Evolutionary conservation across 2,329 filamentous ascomycete species (phyloP).

Genomic region (Colletotrichum costaricense): DNA sequence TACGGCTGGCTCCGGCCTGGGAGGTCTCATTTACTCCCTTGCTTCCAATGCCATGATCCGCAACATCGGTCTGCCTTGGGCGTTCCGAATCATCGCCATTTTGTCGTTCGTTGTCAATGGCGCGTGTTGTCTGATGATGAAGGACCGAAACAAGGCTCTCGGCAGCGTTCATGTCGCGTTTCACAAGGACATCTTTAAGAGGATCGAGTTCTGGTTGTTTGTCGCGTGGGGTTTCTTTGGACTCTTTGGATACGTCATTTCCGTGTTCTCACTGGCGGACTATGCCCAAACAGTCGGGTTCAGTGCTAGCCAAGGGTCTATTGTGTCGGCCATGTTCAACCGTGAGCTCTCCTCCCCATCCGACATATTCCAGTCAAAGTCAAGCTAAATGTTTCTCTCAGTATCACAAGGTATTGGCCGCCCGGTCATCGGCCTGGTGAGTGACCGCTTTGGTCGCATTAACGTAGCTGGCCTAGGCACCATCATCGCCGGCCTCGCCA

Average conservation of each 20-base stretch:
- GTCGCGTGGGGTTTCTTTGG: slow-evolving; percentile 77
- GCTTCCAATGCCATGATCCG: slow-evolving; percentile 76
- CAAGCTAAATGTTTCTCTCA: slow-evolving; percentile 33
- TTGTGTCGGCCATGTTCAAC: slow-evolving; percentile 81
- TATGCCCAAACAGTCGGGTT: slow-evolving; percentile 78
- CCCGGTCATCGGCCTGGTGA: slow-evolving; percentile 78
- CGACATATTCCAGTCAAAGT: background rate
- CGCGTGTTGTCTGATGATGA: slow-evolving; percentile 70
- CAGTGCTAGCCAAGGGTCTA: slow-evolving; percentile 72
- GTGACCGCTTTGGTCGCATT: slow-evolving; percentile 76
- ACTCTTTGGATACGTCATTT: slow-evolving; percentile 79
- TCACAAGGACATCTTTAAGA: slow-evolving; percentile 70
- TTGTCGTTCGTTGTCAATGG: slow-evolving; percentile 73
- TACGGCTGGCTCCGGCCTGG: slow-evolving; percentile 78
- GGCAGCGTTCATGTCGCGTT: slow-evolving; percentile 76
- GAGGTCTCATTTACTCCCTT: slow-evolving; percentile 78
- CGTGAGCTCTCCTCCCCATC: slow-evolving; percentile 50
- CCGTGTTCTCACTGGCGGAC: slow-evolving; percentile 81
- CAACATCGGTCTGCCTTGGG: slow-evolving; percentile 72
- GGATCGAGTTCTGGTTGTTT: slow-evolving; percentile 72
- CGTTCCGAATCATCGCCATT: slow-evolving; percentile 74
- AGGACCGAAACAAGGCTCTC: slow-evolving; percentile 78
- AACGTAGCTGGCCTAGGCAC: slow-evolving; percentile 78
- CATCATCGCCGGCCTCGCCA: slow-evolving; percentile 71
- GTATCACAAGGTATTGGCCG: slow-evolving; percentile 75